Evolutionary conservation across 331 rosid species (phyloP).

Genomic region (Rhamnella rubrinervis): DNA sequence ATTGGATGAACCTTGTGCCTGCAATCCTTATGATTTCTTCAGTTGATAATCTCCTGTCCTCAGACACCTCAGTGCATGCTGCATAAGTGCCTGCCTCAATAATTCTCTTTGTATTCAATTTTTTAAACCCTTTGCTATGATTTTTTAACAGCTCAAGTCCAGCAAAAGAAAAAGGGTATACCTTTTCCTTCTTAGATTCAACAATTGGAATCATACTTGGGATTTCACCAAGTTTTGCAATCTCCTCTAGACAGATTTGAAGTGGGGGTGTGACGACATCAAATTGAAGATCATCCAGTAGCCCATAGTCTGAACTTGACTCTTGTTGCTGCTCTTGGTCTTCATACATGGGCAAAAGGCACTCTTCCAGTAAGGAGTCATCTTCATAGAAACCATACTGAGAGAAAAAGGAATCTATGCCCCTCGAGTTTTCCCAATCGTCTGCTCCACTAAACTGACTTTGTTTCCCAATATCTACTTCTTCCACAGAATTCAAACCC

Average conservation of each 20-base stretch:
- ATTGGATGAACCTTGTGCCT: conserved; percentile 52
- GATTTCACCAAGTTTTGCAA: conserved; percentile 22
- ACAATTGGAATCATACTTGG: conserved; percentile 15
- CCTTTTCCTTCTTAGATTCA: conserved; percentile 27
- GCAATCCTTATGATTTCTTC: conserved; percentile 54
- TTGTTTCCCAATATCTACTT: conserved; percentile 12
- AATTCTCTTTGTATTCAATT: conserved; percentile 27
- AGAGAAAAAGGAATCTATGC: conserved; percentile 25
- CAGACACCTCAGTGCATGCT: conserved; percentile 5
- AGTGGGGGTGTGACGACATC: conserved; percentile 35
- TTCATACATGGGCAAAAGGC: conserved; percentile 18
- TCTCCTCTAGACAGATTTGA: conserved; percentile 20
- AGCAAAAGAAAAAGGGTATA: conserved; percentile 31
- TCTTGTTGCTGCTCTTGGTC: conserved; percentile 31
- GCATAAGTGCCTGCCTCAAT: conserved; percentile 12
- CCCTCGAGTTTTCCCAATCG: conserved; percentile 21
- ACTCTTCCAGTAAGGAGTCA: conserved; percentile 23
- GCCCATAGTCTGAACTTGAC: conserved; percentile 26
- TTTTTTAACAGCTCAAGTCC: conserved; percentile 51
- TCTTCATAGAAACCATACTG: conserved; percentile 25
- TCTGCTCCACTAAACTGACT: conserved; percentile 21
- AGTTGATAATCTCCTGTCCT: conserved; percentile 34
- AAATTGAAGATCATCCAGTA: conserved; percentile 33
- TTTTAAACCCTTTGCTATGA: conserved; percentile 40
- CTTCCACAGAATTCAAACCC: conserved; percentile 16